These are phyloP conservation scores for Chenopodium berlandieri DNA, from an alignment of 148 eudicot genomes.

Conservation along the genomic window DNA sequence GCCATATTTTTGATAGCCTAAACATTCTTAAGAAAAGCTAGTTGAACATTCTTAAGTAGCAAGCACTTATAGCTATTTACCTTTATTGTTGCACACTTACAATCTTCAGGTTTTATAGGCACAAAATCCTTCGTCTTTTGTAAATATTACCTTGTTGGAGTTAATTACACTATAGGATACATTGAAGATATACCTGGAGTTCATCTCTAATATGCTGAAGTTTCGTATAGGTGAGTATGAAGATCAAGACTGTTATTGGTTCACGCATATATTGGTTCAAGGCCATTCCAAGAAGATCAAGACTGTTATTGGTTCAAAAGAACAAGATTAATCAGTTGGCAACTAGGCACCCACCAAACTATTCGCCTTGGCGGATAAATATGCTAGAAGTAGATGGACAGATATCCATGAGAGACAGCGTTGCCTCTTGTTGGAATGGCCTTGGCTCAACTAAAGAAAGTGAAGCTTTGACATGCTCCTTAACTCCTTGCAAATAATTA, in stretches of 20 bases:
- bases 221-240: neutral
- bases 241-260: neutral
- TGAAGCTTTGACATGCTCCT: neutral
- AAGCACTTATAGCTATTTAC: too few relatives aligned
- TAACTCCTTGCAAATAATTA: neutral
- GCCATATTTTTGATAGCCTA: neutral
- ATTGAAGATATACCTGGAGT: neutral
- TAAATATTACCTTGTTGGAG: neutral
- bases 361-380: neutral
- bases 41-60: too few relatives aligned
- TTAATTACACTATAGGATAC: neutral
- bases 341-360: neutral
- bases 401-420: neutral
- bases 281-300: too few relatives aligned
- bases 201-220: neutral
- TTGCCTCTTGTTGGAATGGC: neutral
- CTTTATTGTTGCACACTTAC: too few relatives aligned
- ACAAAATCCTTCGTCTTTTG: neutral
- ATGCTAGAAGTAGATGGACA: neutral
- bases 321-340: neutral
- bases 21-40: too few relatives aligned
- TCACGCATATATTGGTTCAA: too few relatives aligned
- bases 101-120: neutral
- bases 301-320: neutral
- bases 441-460: neutral